Base-by-base conservation (phyloP, 371 early-diverging fungal species). In the Mortierella sp. region DNA sequence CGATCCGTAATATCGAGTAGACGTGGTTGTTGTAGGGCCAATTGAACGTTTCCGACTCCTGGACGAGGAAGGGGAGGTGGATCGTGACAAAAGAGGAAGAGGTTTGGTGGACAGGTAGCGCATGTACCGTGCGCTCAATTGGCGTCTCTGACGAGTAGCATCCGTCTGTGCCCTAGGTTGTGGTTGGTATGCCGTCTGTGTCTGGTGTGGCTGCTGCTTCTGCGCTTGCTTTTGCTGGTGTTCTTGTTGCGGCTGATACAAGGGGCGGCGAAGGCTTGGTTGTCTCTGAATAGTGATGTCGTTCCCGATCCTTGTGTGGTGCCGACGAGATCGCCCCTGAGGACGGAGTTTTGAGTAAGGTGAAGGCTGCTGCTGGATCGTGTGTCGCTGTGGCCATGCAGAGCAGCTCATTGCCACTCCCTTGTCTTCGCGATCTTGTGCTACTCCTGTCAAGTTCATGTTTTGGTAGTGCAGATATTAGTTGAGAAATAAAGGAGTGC, bases 61-160 rank as follows among this genome's bases (percentile, higher is more conserved):
- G n/a, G 26, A 53, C 1, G 72, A 10, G n/a, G 46, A 34, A 4
- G 72, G 2, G n/a, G 57, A 72, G 2, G 13, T 34, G n/a, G 51
- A 19, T 43, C 31, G 26, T 14, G 14, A 31, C 24, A 64, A 51
- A 19, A 50, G 21, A 34, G 78, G 53, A 1, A 51, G 51, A 19
- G 67, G 78, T 24, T 72, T 77, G 24, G 40, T 43, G 5, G 72
- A 46, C n/a, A 72, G 43, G 53, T 73, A 72, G 37, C 78, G 78
- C 48, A 51, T n/a, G 51, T 72, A 73, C 67, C 75, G 61, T 9
- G 40, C 34, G 6, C 40, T 64, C 21, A 64, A 8, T 10, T 64
- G 64, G 6, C 24, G 34, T 34, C 24, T 16, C 24, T 64, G 64
- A 8, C 6, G 64, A 19, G 37, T 1, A 19, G 37, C 19, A 14